Conservation (phyloP, 2,329 filamentous ascomycete species). For the Chaetomium sp. region DNA sequence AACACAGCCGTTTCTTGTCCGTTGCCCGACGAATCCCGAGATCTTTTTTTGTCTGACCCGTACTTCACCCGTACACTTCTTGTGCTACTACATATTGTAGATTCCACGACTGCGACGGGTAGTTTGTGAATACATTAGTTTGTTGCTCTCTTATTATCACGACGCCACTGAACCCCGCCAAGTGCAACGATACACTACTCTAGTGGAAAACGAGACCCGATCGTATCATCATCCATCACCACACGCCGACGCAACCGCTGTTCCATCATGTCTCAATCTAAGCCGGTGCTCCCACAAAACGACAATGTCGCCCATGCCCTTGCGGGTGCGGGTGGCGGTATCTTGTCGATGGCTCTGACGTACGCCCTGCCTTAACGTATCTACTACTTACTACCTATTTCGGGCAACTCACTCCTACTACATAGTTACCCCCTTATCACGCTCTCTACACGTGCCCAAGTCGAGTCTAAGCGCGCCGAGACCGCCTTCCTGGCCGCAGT, state of each 20-base stretch:
- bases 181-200: too few species aligned
- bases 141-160: too few species aligned
- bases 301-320: conserved; percentile 97
- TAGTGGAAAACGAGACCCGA: background rate
- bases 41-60: background rate
- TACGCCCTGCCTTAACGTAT: conserved; percentile 42
- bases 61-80: too few species aligned
- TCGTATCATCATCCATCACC: background rate
- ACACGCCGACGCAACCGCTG: background rate
- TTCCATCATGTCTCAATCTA: conserved; percentile 34
- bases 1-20: background rate
- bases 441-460: conserved; percentile 92
- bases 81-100: too few species aligned
- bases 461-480: conserved; percentile 90
- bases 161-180: too few species aligned
- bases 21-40: background rate
- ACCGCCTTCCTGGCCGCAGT: conserved; percentile 78
- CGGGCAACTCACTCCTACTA: background rate
- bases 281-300: conserved; percentile 70
- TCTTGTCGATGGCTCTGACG: conserved; percentile 94
- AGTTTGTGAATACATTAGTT: too few species aligned
- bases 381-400: background rate
- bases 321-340: conserved; percentile 84
- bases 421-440: conserved; percentile 89
- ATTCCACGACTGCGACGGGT: too few species aligned